Conservation (phyloP, 495 filamentous ascomycete genomes). For the Ascodesmis nigricans region DNA sequence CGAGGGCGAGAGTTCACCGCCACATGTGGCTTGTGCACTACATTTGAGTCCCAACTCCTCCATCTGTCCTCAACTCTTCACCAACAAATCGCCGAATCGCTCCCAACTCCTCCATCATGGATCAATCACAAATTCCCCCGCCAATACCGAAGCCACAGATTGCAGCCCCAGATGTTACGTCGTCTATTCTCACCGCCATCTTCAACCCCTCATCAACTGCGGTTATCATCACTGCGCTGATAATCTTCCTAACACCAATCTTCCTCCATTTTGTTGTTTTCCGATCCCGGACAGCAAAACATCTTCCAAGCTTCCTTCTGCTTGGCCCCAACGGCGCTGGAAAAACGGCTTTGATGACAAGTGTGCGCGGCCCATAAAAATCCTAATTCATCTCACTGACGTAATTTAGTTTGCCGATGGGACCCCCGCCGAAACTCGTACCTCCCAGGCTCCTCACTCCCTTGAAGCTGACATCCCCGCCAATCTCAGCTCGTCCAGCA, state of each 20-base stretch:
- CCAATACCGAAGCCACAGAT: no score
- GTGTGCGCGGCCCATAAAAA: conserved; percentile 40
- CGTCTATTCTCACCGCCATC: not conserved
- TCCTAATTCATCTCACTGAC: not conserved
- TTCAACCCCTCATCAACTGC: conserved; percentile 32
- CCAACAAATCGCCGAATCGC: no score
- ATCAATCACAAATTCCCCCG: no score
- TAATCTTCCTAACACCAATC: conserved; percentile 52
- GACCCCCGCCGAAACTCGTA: conserved; percentile 45
- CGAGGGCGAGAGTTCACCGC: no score
- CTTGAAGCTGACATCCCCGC: conserved; percentile 51
- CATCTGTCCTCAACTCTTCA: no score
- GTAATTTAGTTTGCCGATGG: not conserved
- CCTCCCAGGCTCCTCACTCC: conserved; percentile 51
- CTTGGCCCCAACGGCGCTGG: conserved; percentile 65
- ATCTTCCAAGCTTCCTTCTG: conserved; percentile 62
- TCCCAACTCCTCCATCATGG: no score
- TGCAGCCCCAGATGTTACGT: no score
- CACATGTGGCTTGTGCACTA: no score
- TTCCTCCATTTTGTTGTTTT: conserved; percentile 60
- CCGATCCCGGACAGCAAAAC: conserved; percentile 36
- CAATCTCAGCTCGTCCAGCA: conserved; percentile 36
- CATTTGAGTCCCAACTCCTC: no score
- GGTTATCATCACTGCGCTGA: conserved; percentile 40
- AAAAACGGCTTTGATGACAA: conserved; percentile 72